Evolutionary conservation across 2,329 filamentous ascomycete genomes (phyloP).

Genomic region (Orbilia brochopaga): DNA sequence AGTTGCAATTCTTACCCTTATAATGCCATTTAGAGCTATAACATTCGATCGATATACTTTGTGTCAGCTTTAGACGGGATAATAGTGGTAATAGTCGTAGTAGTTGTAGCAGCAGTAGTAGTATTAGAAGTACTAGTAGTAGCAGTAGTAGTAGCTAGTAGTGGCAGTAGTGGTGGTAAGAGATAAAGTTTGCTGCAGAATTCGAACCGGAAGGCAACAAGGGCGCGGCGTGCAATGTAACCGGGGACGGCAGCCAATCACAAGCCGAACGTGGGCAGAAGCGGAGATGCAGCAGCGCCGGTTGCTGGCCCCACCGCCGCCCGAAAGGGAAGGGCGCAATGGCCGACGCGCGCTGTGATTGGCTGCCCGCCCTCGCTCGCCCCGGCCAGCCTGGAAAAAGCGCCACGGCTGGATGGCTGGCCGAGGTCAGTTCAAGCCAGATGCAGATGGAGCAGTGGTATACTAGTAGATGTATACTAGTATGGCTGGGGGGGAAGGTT

Average conservation of each 20-base stretch:
- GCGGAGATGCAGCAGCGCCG: slow-evolving; percentile 46
- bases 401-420: slow-evolving; percentile 36
- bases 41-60: too few species aligned
- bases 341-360: slow-evolving; percentile 41
- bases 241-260: slow-evolving; percentile 50
- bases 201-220: slow-evolving; percentile 19
- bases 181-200: too few species aligned
- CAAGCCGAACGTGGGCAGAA: slow-evolving; percentile 48
- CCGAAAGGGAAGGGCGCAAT: slow-evolving; percentile 43
- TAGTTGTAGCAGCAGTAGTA: too few species aligned
- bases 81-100: too few species aligned
- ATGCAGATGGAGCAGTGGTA: background rate
- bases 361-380: slow-evolving; percentile 44
- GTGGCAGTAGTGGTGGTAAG: too few species aligned
- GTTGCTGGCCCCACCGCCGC: slow-evolving; percentile 46
- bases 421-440: slow-evolving; percentile 42
- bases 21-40: too few species aligned
- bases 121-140: too few species aligned
- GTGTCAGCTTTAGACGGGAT: too few species aligned
- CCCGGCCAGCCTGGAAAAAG: slow-evolving; percentile 20
- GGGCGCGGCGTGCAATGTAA: slow-evolving; percentile 40
- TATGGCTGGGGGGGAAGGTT: slow-evolving; percentile 17
- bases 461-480: slow-evolving; percentile 26
- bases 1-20: too few species aligned
- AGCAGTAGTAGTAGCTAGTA: too few species aligned